Evolutionary conservation across 192 early-diverging fungal species (phyloP).

Genomic region (Coemansia sp.): DNA sequence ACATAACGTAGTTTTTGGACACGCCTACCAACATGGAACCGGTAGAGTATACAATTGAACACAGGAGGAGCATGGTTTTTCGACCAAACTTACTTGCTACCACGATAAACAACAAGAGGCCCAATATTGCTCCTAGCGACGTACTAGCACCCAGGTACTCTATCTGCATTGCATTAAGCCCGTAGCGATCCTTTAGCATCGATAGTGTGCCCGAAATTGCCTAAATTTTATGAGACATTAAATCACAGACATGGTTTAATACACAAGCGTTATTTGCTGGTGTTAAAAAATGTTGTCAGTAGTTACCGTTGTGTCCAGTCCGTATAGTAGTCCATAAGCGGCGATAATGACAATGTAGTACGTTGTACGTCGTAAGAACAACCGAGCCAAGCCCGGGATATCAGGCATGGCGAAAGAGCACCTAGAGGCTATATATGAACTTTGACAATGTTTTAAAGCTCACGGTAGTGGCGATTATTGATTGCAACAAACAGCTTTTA

Average conservation of each 20-base stretch:
- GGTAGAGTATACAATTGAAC: slow-evolving; percentile 5
- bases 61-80: slow-evolving; percentile 10
- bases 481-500: too few relatives aligned
- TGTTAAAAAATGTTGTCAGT: not conserved
- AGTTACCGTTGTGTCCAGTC: slow-evolving; percentile 32
- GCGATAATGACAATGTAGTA: slow-evolving; percentile 16
- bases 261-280: not conserved
- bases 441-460: too few relatives aligned
- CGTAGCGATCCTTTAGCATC: slow-evolving; percentile 7
- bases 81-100: slow-evolving; percentile 1
- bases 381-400: not conserved
- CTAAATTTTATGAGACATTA: not conserved
- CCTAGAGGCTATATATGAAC: not conserved
- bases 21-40: slow-evolving; percentile 16
- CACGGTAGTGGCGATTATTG: too few relatives aligned
- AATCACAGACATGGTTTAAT: not conserved
- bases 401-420: not conserved
- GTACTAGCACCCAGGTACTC: slow-evolving; percentile 26
- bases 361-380: slow-evolving; percentile 10
- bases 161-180: slow-evolving; percentile 10
- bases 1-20: slow-evolving; percentile 7
- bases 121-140: slow-evolving; percentile 20
- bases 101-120: slow-evolving; percentile 15
- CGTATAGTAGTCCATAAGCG: slow-evolving; percentile 27
- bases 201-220: slow-evolving; percentile 13